Conservation (phyloP, 495 filamentous ascomycete species). For the Hypoxylon intermedium region DNA sequence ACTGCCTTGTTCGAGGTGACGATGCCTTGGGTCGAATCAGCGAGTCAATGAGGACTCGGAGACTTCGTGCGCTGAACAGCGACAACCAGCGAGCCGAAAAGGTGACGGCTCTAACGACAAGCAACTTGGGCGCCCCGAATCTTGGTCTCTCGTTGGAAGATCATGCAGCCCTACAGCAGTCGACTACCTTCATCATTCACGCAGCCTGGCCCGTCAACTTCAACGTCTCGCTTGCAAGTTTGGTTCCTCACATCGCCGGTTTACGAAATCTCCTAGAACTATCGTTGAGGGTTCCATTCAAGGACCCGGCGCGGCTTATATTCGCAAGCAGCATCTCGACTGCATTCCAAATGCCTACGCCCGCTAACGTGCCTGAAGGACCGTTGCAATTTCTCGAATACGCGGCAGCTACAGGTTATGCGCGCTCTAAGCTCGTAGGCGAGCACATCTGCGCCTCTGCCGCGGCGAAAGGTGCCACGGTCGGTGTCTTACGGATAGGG, state of each 20-base stretch:
- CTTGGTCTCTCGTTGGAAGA: conserved; percentile 52
- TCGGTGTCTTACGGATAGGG: conserved; percentile 63
- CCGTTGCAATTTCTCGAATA: conserved; percentile 48
- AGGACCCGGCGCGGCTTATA: conserved; percentile 50
- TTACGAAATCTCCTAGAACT: conserved; percentile 63
- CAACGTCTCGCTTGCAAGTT: conserved; percentile 62
- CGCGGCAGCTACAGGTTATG: conserved; percentile 63
- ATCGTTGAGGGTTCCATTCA: conserved; percentile 52
- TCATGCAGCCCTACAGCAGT: conserved; percentile 47
- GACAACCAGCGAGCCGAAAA: conserved; percentile 29
- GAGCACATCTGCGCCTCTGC: conserved; percentile 60
- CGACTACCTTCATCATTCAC: conserved; percentile 63
- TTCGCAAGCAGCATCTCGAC: conserved; percentile 64
- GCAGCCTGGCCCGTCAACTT: conserved; percentile 79
- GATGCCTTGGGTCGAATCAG: conserved; percentile 44
- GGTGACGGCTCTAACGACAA: conserved; percentile 36
- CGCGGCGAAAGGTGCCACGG: conserved; percentile 43
- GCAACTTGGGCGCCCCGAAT: conserved; percentile 47
- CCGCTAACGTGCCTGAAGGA: conserved; percentile 50
- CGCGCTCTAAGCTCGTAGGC: conserved; percentile 62
- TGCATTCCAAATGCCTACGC: conserved; percentile 44
- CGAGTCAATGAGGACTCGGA: conserved; percentile 46
- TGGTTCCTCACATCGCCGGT: conserved; percentile 64
- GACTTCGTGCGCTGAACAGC: conserved; percentile 39
- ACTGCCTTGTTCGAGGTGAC: conserved; percentile 60